Base-by-base conservation (phyloP, 2,329 filamentous ascomycete genomes). In the Daldinia sp. region DNA sequence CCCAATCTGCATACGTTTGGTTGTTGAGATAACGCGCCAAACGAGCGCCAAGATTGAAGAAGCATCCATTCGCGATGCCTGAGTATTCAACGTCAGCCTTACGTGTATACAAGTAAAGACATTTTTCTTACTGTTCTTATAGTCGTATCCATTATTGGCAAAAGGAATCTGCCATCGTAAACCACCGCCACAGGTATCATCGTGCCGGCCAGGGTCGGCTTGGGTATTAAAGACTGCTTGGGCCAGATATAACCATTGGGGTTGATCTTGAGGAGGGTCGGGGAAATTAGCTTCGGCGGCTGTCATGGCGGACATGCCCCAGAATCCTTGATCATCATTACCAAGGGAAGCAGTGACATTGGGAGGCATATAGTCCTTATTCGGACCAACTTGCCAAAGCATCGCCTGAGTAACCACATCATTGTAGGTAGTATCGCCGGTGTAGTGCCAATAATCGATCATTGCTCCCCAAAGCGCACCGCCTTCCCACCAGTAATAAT, bases 91-190 rank as follows among this genome's bases (percentile, higher is more conserved):
- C 3, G 34, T 73, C 58, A 73, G 63, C 49, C 52, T 37, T 32
- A 23, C 27, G 15, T 29, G 13, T 25, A 35, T 9, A 35, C 13
- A 2, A 25, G 23, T 2, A 6, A 45, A n/a, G 8, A 21, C n/a
- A 11, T 10, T 5, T 30, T 10, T 27, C 72, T 66, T 63, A 73
- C 74, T 75, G 59, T 76, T 76, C 68, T 76, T 76, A 53, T 76
- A 76, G 61, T 76, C 67, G 48, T 79, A 80, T 62, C 87, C 87
- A 32, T 79, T 81, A 72, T 89, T 88, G 70, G 82, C 83, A 8
- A 83, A 79, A 73, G 84, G 89, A 45, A 90, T 86, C 74, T 91
- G 88, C 89, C 89, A 91, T 67, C 84, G 83, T 64, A 91, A 72
- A 13, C 89, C 89, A 58, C 88, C 88, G 52, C 78, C 79, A 71